phyloP scores from a whole-genome alignment of 345 rosid species.

The Melastoma malabathricum region DNA sequence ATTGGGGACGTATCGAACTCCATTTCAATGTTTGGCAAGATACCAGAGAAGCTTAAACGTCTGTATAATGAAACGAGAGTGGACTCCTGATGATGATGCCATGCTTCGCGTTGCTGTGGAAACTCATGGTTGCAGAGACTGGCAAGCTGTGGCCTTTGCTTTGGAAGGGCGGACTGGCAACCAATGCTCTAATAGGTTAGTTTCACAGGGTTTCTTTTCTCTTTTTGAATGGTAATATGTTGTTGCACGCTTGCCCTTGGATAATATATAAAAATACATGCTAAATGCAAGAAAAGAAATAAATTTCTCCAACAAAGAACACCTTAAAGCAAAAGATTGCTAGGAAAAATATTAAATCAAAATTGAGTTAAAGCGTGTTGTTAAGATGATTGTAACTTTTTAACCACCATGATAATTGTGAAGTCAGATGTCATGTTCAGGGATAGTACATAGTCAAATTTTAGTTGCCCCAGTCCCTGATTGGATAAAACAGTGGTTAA shows the following conservation, averaged over 20 bases:
- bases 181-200: conserved; percentile 89
- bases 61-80: conserved; percentile 47
- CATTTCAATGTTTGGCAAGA: conserved; percentile 74
- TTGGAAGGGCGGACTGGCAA: conserved; percentile 66
- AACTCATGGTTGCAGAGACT: conserved; percentile 53
- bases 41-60: conserved; percentile 81
- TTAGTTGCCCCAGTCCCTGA: too few relatives aligned
- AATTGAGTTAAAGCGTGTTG: too few relatives aligned
- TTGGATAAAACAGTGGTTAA: neutral
- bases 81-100: conserved; percentile 83
- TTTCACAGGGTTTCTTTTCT: conserved; percentile 2
- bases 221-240: neutral
- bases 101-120: conserved; percentile 65
- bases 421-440: too few relatives aligned
- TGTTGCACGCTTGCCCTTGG: neutral
- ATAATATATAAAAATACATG: too few relatives aligned
- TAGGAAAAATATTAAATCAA: too few relatives aligned
- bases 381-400: too few relatives aligned
- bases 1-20: conserved; percentile 66
- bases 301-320: too few relatives aligned
- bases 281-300: too few relatives aligned
- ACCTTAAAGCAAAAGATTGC: too few relatives aligned
- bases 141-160: conserved; percentile 76
- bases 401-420: too few relatives aligned
- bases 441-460: too few relatives aligned